A percentile compares a stretch with the other conserved stretches of the same genome.
These are phyloP conservation scores for Tolypocladium inflatum DNA, from an alignment of 2,329 filamentous ascomycete genomes.

Conservation along the genomic window DNA sequence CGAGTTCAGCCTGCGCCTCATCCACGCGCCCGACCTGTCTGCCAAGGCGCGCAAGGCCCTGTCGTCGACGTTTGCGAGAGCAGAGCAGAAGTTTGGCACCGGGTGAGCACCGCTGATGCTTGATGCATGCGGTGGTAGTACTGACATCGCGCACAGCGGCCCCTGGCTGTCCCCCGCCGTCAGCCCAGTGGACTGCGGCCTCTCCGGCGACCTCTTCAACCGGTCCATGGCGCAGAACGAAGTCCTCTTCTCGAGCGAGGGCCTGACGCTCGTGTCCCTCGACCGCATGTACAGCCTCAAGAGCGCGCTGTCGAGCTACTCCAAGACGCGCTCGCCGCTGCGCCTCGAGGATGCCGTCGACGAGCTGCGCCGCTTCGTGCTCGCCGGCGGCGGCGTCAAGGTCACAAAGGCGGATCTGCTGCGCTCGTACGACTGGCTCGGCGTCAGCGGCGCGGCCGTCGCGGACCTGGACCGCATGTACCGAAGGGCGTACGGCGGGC, in stretches of 20 bases:
- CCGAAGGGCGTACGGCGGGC: constrained; percentile 44
- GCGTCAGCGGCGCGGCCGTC: constrained; percentile 38
- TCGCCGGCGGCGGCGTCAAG: constrained; percentile 40
- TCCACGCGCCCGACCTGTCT: constrained; percentile 37
- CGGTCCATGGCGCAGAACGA: constrained; percentile 52
- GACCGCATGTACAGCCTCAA: constrained; percentile 59
- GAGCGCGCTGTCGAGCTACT: constrained; percentile 47
- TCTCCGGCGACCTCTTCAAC: constrained; percentile 42
- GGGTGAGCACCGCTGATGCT: constrained; percentile 19
- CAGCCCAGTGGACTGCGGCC: constrained; percentile 30
- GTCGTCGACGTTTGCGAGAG: constrained; percentile 38
- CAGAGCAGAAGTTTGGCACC: constrained; percentile 35
- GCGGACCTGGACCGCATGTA: constrained; percentile 48
- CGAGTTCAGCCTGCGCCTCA: constrained; percentile 39
- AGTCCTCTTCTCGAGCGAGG: constrained; percentile 49
- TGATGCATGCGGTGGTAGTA: not conserved
- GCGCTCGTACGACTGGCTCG: constrained; percentile 48
- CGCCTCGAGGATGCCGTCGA: constrained; percentile 53
- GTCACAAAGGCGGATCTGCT: constrained; percentile 41
- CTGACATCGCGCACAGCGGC: not conserved
- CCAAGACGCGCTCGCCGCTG: constrained; percentile 30
- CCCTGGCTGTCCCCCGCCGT: constrained; percentile 35
- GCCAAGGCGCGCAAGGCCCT: constrained; percentile 38
- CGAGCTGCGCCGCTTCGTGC: constrained; percentile 49
- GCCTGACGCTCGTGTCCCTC: constrained; percentile 48